Evolutionary conservation across 768 basidiomycete species (phyloP).

Genomic region (Kondoa subrosea): DNA sequence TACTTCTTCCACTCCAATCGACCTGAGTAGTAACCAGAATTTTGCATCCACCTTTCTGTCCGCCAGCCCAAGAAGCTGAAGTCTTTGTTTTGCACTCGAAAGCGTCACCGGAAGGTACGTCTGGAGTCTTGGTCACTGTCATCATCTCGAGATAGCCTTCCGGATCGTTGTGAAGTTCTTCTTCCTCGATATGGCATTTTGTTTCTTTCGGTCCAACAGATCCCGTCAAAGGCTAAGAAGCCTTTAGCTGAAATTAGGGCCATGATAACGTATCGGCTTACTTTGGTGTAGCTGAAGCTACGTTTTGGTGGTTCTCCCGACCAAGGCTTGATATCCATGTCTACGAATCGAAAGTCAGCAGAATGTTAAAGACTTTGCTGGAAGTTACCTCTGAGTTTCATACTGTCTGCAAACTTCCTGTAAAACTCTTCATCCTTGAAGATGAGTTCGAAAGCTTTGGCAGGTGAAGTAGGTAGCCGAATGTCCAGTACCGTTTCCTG

Average conservation of each 20-base stretch:
- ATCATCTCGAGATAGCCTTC: conserved; percentile 14
- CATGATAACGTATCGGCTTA: background rate
- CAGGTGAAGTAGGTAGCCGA: conserved; percentile 14
- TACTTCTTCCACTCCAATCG: conserved; percentile 16
- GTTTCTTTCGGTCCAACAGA: conserved; percentile 13
- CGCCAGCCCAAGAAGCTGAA: conserved; percentile 16
- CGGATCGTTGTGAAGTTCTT: conserved; percentile 6
- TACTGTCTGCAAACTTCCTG: conserved; percentile 7
- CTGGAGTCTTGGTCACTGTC: conserved; percentile 18
- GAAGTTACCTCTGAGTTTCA: conserved; percentile 14
- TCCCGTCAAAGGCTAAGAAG: conserved; percentile 11
- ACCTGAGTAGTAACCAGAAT: conserved; percentile 17
- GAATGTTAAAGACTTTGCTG: background rate
- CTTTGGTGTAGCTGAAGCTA: background rate
- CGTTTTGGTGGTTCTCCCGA: background rate
- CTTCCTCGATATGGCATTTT: conserved; percentile 15
- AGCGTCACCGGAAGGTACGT: conserved; percentile 17
- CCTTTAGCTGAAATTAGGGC: background rate
- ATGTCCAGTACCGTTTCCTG: conserved; percentile 16
- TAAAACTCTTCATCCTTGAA: conserved; percentile 13
- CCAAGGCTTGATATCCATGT: background rate
- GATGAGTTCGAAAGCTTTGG: conserved; percentile 18
- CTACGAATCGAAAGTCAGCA: background rate
- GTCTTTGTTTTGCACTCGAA: conserved; percentile 20
- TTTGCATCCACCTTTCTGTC: conserved; percentile 15